Evolutionary conservation across 163 green algal genomes (phyloP), one percentile per base, ranked within the genome.

Genomic region (Prototheca cutis): DNA sequence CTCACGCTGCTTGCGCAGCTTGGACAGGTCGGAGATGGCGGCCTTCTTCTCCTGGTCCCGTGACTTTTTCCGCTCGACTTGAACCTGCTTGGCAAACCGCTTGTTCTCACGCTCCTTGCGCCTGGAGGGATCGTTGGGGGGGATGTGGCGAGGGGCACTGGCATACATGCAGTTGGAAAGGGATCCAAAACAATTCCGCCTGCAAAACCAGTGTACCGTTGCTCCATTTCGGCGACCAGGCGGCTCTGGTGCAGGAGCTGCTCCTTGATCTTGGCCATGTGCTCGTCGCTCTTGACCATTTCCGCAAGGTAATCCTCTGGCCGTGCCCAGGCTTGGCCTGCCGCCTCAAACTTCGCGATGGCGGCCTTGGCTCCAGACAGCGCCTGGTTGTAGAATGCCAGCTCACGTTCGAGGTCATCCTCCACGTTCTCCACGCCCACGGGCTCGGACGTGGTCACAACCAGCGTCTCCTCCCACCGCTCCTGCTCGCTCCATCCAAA

Each of bases 291-390:
- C 80, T 99, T 99, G 10, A 98, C 91, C 77, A 84, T 84, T 66
- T 99, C 91, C 2, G 93, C 93, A 53, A 95, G 96, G 69, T 97
- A 98, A 74, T 98, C 91, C 0, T 72, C 28, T 0, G 93, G 93
- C 6, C 93, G 78, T 29, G 80, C 67, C 87, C 86, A 96, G 2
- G 83, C 53, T 33, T 81, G 61, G 4, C 76, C 82, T 18, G 72
- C 67, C 1, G 64, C 70, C 52, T 95, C 77, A 40, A 97, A 88
- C 19, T 68, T 76, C 36, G 40, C 21, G n/a, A 95, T 85, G 2
- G 82, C 91, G 19, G 75, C 40, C 33, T 89, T 72, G 5, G 84
- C 82, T 0, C 79, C 80, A 2, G 63, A 67, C 32, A 95, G 51
- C 0, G 91, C 93, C 80, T 94, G 85, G 51, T 91, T 95, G 80